Evolutionary conservation across 441 rosid genomes (phyloP), one percentile per base, ranked within the genome.

Genomic region (Adansonia grandidieri): DNA sequence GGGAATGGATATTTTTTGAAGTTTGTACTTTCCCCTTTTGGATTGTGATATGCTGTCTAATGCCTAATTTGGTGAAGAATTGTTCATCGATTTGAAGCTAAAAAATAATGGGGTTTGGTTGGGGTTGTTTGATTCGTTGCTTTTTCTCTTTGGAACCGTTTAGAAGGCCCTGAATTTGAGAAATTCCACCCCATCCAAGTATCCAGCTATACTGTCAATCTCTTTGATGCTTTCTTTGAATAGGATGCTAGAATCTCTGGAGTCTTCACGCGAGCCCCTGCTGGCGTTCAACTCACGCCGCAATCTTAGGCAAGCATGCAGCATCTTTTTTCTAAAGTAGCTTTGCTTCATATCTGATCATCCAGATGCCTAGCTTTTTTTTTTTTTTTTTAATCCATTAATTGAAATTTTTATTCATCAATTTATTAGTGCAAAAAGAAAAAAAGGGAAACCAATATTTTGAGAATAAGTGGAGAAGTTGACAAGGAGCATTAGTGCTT

Each of bases 231-330:
- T 40, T 42, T 66, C 22, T 9, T 17, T 2, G 51, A 66, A 66
- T 42, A 42, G 44, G 45, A 66, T 66, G 71, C 20, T 42, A n/a
- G 24, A 17, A 28, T n/a, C 22, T 66, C 20, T 42, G 8, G 24
- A 17, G 51, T n/a, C 22, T 66, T 66, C 71, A 42, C 13, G 48
- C 51, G 51, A 42, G 51, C 24, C 71, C 71, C 24, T 40, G 71
- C 71, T 17, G 71, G 51, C 71, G 47, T 66, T 17, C 71, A 66
- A 42, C 51, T n/a, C 51, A 66, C 48, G 71, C 71, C 40, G 50
- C 24, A 40, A 15, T 28, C n/a, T 11, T 24, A 6, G 67, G 67
- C 67, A 62, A 57, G 20, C 40, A 32, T 32, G 40, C 40, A 32
- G 40, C 40, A 32, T 62, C 66, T 24, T 62, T 60, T 60, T 60